Conservation (phyloP, 257 asterid genomes). For the Solanum piurae region DNA sequence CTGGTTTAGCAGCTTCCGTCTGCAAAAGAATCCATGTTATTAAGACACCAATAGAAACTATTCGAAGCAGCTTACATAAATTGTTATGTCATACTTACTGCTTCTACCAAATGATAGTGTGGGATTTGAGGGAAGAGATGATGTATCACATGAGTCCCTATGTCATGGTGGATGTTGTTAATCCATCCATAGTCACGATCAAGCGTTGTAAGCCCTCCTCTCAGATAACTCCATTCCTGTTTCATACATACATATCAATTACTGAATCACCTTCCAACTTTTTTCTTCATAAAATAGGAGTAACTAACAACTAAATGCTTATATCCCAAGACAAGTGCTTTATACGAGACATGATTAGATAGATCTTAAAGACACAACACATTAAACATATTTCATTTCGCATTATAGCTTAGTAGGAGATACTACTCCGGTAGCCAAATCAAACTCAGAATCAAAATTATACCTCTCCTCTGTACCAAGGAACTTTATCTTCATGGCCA, state of each 20-base stretch:
- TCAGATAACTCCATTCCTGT: constrained; percentile 86
- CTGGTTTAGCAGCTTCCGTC: constrained; percentile 80
- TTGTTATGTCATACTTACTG: constrained; percentile 35
- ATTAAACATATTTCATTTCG: background rate
- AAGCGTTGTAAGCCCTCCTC: constrained; percentile 67
- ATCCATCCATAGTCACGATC: constrained; percentile 91
- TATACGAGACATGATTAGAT: background rate
- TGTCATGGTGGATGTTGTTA: constrained; percentile 86
- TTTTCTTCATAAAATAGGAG: background rate
- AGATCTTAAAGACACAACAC: background rate
- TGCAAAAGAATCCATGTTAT: constrained; percentile 11
- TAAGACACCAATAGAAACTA: background rate
- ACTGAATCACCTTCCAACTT: background rate
- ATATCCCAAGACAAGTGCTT: background rate
- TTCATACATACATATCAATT: background rate
- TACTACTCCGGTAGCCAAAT: background rate
- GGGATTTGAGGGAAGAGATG: constrained; percentile 96
- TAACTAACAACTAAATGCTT: background rate
- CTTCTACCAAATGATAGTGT: constrained; percentile 76
- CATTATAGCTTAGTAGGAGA: background rate
- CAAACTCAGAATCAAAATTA: background rate
- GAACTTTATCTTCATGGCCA: constrained; percentile 40
- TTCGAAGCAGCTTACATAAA: background rate
- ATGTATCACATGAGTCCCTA: constrained; percentile 86
- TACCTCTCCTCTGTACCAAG: constrained; percentile 47